Conservation (phyloP, 768 basidiomycete species). For the Suillus plorans region DNA sequence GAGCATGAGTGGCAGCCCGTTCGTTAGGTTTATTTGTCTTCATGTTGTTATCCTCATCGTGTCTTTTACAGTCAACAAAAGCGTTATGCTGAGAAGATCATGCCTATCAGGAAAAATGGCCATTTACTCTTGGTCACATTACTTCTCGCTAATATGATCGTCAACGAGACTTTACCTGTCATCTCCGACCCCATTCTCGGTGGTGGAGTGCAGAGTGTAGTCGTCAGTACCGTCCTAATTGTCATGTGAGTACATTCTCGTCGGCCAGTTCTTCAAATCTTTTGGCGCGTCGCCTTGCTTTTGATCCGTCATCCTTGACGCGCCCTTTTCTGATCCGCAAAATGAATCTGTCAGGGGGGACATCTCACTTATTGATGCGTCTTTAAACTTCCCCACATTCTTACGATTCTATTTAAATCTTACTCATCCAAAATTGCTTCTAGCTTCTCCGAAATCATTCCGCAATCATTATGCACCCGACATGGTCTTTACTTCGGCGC, state of each 20-base stretch:
- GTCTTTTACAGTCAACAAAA: constrained; percentile 63
- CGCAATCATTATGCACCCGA: constrained; percentile 89
- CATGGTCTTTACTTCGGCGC: constrained; percentile 88
- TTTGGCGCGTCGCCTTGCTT: neutral
- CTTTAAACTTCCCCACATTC: neutral
- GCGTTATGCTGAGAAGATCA: constrained; percentile 79
- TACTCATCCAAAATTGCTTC: neutral
- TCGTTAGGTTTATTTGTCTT: constrained; percentile 28
- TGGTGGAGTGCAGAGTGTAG: constrained; percentile 74
- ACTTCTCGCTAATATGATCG: constrained; percentile 87
- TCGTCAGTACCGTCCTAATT: constrained; percentile 81
- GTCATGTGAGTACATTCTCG: constrained; percentile 65
- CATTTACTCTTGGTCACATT: constrained; percentile 82
- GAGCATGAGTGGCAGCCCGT: constrained; percentile 83
- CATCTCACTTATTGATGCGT: neutral
- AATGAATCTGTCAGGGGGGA: neutral
- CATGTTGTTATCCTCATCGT: neutral
- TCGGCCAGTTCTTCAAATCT: neutral
- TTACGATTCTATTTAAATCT: neutral
- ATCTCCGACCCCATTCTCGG: constrained; percentile 80
- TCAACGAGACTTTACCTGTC: constrained; percentile 84
- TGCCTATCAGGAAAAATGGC: constrained; percentile 82
- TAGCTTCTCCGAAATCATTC: constrained; percentile 91
- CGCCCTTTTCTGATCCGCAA: neutral
- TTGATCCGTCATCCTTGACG: neutral